These are phyloP conservation scores for Tuber calosporum DNA, from an alignment of 495 filamentous ascomycete species.

Conservation along the genomic window DNA sequence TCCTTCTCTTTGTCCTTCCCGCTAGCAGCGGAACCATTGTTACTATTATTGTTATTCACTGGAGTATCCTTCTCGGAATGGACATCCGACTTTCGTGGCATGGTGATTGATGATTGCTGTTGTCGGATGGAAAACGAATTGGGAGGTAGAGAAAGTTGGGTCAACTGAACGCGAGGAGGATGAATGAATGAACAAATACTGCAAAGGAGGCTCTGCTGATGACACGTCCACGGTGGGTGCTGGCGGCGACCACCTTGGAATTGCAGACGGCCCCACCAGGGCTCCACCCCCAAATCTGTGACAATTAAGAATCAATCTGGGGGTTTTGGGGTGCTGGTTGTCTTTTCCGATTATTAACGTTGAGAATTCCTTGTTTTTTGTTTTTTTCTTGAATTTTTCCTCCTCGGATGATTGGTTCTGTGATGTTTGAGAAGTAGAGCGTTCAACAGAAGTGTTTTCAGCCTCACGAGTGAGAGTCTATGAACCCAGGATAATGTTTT, in stretches of 20 bases:
- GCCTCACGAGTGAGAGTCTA: not conserved
- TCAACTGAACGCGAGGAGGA: not conserved
- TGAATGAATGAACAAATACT: not conserved
- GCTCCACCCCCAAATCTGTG: not conserved
- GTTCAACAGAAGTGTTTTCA: not conserved
- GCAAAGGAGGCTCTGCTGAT: not conserved
- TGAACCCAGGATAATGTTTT: not conserved
- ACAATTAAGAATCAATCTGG: not conserved
- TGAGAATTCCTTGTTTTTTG: not conserved
- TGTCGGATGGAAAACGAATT: not conserved
- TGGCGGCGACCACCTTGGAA: not conserved
- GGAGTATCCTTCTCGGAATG: slow-evolving; percentile 7
- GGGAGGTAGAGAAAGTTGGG: not conserved
- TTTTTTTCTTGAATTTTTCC: not conserved
- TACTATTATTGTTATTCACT: slow-evolving; percentile 12
- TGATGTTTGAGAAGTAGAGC: not conserved
- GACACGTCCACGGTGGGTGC: not conserved
- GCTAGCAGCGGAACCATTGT: slow-evolving; percentile 11
- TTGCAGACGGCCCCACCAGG: not conserved
- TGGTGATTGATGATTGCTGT: slow-evolving; percentile 1
- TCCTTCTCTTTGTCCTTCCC: slow-evolving; percentile 10
- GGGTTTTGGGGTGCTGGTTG: not conserved
- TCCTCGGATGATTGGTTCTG: not conserved
- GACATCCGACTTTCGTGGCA: slow-evolving; percentile 37
- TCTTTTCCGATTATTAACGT: not conserved